Conservation (phyloP, 768 basidiomycete species). For the Phlebiopsis gigantea region DNA sequence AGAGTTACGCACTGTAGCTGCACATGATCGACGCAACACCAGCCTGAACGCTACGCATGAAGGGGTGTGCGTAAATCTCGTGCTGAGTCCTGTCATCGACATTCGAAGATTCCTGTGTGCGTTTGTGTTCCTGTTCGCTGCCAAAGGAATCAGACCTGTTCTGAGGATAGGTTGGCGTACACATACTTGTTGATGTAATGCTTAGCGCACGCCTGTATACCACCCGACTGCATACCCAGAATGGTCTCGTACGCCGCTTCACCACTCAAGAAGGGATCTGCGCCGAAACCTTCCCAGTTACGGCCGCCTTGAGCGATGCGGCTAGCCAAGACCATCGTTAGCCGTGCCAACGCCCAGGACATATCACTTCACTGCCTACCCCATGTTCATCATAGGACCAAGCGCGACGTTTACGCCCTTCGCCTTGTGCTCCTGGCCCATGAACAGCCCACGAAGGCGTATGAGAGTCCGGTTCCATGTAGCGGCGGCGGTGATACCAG, state of each 20-base stretch:
- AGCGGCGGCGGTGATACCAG: slow-evolving; percentile 78
- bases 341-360: not conserved
- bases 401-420: slow-evolving; percentile 84
- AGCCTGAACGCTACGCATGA: slow-evolving; percentile 67
- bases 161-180: not conserved
- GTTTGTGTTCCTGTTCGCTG: slow-evolving; percentile 66
- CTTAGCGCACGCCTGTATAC: slow-evolving; percentile 86
- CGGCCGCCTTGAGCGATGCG: slow-evolving; percentile 74
- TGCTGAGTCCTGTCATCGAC: slow-evolving; percentile 79
- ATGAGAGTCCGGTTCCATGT: slow-evolving; percentile 82
- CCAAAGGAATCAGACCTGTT: not conserved
- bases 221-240: slow-evolving; percentile 70
- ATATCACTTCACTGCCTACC: slow-evolving; percentile 21
- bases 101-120: slow-evolving; percentile 53
- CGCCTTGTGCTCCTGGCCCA: slow-evolving; percentile 78
- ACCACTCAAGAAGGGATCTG: slow-evolving; percentile 82
- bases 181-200: slow-evolving; percentile 66
- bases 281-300: slow-evolving; percentile 96
- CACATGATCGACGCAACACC: slow-evolving; percentile 75
- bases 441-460: slow-evolving; percentile 66
- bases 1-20: slow-evolving; percentile 51
- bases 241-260: slow-evolving; percentile 78
- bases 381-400: slow-evolving; percentile 84
- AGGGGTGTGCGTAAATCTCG: slow-evolving; percentile 68
- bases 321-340: slow-evolving; percentile 18